A percentile compares a stretch with the other conserved stretches of the same genome.
phyloP scores from a whole-genome alignment of 148 eudicot genomes.

The Camellia japonica region DNA sequence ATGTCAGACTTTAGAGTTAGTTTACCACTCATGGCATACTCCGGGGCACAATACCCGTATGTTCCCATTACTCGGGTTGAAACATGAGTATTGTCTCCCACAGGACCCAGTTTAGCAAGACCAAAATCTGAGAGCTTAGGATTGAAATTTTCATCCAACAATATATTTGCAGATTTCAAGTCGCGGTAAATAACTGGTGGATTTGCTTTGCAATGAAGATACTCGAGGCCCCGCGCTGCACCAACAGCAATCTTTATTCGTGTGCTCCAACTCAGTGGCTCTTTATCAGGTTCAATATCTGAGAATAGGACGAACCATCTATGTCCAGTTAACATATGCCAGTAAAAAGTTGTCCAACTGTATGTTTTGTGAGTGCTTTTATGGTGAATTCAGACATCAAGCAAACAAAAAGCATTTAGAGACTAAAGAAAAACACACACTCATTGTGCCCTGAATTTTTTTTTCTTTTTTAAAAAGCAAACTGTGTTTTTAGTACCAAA shows the following conservation, averaged over 20 bases:
- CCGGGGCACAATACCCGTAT: conserved; percentile 89
- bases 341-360: neutral
- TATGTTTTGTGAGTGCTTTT: neutral
- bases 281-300: conserved; percentile 36
- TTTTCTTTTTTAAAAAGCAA: neutral
- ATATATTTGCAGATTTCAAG: conserved; percentile 80
- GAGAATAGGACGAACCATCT: neutral
- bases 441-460: neutral
- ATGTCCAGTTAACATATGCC: neutral
- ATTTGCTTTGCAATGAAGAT: conserved; percentile 74
- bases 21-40: conserved; percentile 86
- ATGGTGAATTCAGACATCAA: neutral
- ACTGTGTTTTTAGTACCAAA: neutral
- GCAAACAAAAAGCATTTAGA: neutral
- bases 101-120: conserved; percentile 86
- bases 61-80: conserved; percentile 95
- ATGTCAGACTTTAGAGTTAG: conserved; percentile 73
- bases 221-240: conserved; percentile 77
- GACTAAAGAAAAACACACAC: neutral
- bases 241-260: conserved; percentile 85
- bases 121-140: conserved; percentile 89
- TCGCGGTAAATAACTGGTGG: conserved; percentile 97
- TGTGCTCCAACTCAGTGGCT: conserved; percentile 57
- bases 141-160: conserved; percentile 65
- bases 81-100: conserved; percentile 77